Base-by-base conservation (phyloP, 176 grass and related monocot species). In the Hordeum marinum region DNA sequence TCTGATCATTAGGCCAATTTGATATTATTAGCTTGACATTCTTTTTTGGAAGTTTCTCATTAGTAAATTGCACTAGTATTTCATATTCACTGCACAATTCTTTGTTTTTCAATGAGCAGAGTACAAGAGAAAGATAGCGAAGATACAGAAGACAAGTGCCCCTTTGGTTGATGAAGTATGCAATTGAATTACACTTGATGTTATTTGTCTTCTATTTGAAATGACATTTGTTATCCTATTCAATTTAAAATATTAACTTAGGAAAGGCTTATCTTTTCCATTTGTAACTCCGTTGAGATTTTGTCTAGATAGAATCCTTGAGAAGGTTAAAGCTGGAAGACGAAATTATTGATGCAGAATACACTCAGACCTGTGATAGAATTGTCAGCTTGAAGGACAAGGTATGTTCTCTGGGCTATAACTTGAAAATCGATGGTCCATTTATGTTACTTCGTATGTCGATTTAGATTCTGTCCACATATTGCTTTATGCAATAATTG, bases 291-390 rank as follows among this genome's bases (percentile, higher is more conserved):
- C 8, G 17, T 58, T 90, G 64, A 25, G 42, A 52, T 67, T 84
- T 87, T 92, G 80, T 90, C 80, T 91, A 99, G 96, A 87, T 86
- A 82, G 90, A 90, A 81, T 92, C 93, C 18, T 89, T 99, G 81
- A 95, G 67, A 90, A 94, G 86, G 23, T 89, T 95, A 59, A 92
- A 94, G 84, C 58, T 96, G 63, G 88, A 92, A 77, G 88, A 90
- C 63, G 93, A 99, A 96, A 85, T 99, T 78, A 90, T 95, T 76
- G 93, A 91, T 83, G 90, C 96, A 61, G 93, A 96, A 34, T 99
- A 92, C 72, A 79, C 84, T 58, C 85, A 96, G n/a, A 88, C 83
- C 75, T 93, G 88, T 84, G 96, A 99, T 83, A 99, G 88, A 64
- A 75, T 96, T 83, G 78, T 84, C 37, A 95, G 80, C 80, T 85